Conservation (phyloP, 805 yeast species). For the Candida corydali region DNA sequence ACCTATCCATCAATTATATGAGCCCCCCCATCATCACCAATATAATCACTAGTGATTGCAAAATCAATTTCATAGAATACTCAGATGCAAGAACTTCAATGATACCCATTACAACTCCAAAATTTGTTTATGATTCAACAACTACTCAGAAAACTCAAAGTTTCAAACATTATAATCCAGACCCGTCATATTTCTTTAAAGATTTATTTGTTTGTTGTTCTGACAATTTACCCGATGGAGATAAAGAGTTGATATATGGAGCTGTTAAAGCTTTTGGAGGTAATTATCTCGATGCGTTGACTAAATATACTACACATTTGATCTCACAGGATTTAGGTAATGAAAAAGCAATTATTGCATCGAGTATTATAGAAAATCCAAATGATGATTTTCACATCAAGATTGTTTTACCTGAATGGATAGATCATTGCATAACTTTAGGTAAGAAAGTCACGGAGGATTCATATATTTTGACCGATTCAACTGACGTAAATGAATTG, state of each 20-base stretch:
- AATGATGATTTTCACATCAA: constrained; percentile 28
- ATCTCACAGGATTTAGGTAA: constrained; percentile 51
- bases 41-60: constrained; percentile 44
- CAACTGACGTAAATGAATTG: neutral
- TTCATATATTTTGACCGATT: constrained; percentile 46
- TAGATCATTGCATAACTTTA: constrained; percentile 61
- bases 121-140: constrained; percentile 56
- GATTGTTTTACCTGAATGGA: constrained; percentile 76
- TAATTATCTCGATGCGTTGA: constrained; percentile 55
- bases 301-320: constrained; percentile 75
- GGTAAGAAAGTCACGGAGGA: constrained; percentile 48
- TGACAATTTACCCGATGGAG: constrained; percentile 54
- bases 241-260: constrained; percentile 62
- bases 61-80: constrained; percentile 49
- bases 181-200: constrained; percentile 61
- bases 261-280: constrained; percentile 80
- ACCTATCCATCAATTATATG: constrained; percentile 10
- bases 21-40: constrained; percentile 29
- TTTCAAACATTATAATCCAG: constrained; percentile 64
- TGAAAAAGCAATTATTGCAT: constrained; percentile 57
- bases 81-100: constrained; percentile 43
- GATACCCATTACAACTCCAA: constrained; percentile 61
- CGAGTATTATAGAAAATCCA: constrained; percentile 22
- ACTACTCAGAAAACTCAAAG: constrained; percentile 40
- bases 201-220: constrained; percentile 56